Evolutionary conservation across 495 filamentous ascomycete species (phyloP).

Genomic region (Hypomontagnella monticulosa): DNA sequence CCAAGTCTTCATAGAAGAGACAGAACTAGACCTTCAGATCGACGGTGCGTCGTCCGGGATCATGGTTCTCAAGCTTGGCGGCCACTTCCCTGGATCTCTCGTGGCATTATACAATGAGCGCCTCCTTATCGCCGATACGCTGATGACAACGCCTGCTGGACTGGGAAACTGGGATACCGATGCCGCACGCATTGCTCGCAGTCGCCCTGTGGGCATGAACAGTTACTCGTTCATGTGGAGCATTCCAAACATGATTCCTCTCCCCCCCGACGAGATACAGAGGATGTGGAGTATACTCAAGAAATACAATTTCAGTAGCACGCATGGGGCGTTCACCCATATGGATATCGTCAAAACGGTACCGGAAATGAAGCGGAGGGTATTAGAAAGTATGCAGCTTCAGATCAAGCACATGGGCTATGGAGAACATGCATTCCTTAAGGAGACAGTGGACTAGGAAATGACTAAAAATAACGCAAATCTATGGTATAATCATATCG

Average conservation of each 20-base stretch:
- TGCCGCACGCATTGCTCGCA: constrained; percentile 45
- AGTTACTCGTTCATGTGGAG: constrained; percentile 81
- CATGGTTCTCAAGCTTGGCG: constrained; percentile 72
- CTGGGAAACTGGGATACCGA: constrained; percentile 52
- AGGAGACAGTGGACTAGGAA: constrained; percentile 41
- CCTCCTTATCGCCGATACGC: constrained; percentile 76
- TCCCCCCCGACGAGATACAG: constrained; percentile 64
- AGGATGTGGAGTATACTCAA: constrained; percentile 63
- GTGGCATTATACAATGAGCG: constrained; percentile 66
- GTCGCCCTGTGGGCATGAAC: constrained; percentile 64
- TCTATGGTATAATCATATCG: too few relatives aligned
- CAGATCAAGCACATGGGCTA: constrained; percentile 68
- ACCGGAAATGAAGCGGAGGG: constrained; percentile 64
- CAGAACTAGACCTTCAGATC: constrained; percentile 45
- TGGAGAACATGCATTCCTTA: constrained; percentile 55
- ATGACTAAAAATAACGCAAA: neutral
- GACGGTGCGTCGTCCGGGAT: constrained; percentile 62
- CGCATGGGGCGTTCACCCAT: constrained; percentile 71
- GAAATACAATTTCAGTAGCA: constrained; percentile 67
- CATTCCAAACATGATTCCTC: constrained; percentile 82
- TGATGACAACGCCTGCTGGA: constrained; percentile 71
- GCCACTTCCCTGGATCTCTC: constrained; percentile 78
- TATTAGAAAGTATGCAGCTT: constrained; percentile 80
- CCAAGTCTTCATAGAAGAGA: constrained; percentile 56
- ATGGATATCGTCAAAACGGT: constrained; percentile 64